Evolutionary conservation across 2,329 filamentous ascomycete genomes (phyloP), one percentile per base, ranked within the genome.

Genomic region (Aspergillus fischeri): DNA sequence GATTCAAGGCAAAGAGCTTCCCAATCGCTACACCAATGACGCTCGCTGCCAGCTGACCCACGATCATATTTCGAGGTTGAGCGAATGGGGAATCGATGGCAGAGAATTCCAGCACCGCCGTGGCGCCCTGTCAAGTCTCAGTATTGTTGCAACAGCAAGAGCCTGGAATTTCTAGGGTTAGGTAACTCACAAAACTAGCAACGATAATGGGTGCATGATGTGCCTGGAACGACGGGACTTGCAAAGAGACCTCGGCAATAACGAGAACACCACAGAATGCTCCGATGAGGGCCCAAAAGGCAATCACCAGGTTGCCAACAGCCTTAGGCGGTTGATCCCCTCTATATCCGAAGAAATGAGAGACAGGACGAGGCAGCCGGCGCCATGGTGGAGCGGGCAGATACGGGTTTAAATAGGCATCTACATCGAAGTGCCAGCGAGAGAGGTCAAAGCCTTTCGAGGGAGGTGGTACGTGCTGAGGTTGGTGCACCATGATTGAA

Each of bases 101-200:
- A 65, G 86, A 86, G 72, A 89, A 92, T 65, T 89, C 83, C 41
- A 92, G 81, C n/a, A 92, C 87, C 14, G 89, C 88, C 2, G 87
- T 85, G 4, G 89, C 89, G 52, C 89, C 89, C 86, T 89, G 42
- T 51, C 8, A 14, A 45, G 27, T 11, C 50, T 62, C 55, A 60
- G 63, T 51, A 42, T 14, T 25, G 8, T 11, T 42, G 3, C 24
- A 47, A 51, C n/a, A 38, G 21, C 27, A 35, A 48, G 4, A 10
- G 17, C n/a, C 10, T 11, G 7, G 45, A 17, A 42, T n/a, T 28
- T 10, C 10, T 41, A 25, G 27, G 21, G 32, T 7, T 4, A 48
- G 32, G 14, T 41, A 81, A 82, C 84, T 68, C 78, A 89, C 87
- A 71, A 90, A 89, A 71, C 86, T 89, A 52, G 81, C 87, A 59